Conservation (phyloP, 495 filamentous ascomycete genomes). For the Daldinia vernicosa region DNA sequence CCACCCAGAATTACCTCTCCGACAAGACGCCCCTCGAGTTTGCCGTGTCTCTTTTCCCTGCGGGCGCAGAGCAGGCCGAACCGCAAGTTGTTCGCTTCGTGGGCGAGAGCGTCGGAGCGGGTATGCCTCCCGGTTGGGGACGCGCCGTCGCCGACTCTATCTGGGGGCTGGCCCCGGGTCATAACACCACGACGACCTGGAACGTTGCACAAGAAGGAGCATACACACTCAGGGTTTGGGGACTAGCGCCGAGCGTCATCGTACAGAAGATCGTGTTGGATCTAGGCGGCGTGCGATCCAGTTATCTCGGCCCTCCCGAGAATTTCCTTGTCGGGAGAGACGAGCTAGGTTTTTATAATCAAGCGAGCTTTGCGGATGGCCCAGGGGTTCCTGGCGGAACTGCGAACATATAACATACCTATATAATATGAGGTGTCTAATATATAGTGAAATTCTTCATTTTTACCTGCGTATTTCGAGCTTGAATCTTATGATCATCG, state of each 20-base stretch:
- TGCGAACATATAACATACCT: not conserved
- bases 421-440: not conserved
- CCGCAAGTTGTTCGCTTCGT: slow-evolving; percentile 63
- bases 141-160: slow-evolving; percentile 64
- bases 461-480: too few species aligned
- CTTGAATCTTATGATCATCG: too few species aligned
- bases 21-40: slow-evolving; percentile 68
- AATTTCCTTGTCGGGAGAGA: slow-evolving; percentile 63
- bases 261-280: slow-evolving; percentile 75
- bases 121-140: slow-evolving; percentile 66
- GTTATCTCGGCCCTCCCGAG: slow-evolving; percentile 76
- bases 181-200: slow-evolving; percentile 64
- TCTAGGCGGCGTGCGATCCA: slow-evolving; percentile 70
- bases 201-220: slow-evolving; percentile 56
- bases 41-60: slow-evolving; percentile 61
- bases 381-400: slow-evolving; percentile 32
- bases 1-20: slow-evolving; percentile 68
- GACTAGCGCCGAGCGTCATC: slow-evolving; percentile 70
- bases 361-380: slow-evolving; percentile 53
- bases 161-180: slow-evolving; percentile 60
- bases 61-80: slow-evolving; percentile 50
- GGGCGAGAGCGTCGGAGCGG: slow-evolving; percentile 53
- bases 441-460: too few species aligned
- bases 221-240: slow-evolving; percentile 69
- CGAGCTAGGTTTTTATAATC: slow-evolving; percentile 49